Percentiles rank a stretch among this genome's conserved stretches.
phyloP scores from a whole-genome alignment of 2,329 filamentous ascomycete genomes.

The Anisogramma anomala region DNA sequence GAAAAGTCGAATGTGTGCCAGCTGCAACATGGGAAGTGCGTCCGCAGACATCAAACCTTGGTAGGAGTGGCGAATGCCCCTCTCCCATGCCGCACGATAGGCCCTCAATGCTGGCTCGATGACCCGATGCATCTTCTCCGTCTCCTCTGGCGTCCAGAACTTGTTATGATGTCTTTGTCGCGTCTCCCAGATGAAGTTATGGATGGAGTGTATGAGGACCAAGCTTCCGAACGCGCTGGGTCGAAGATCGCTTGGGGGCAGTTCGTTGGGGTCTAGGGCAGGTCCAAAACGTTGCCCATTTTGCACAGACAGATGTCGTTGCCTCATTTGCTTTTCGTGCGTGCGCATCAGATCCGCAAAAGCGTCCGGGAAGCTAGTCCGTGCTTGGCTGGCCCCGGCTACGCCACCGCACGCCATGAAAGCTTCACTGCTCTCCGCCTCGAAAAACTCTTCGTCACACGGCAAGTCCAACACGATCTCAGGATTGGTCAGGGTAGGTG shows the following conservation, averaged over 20 bases:
- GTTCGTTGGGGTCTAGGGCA: conserved; percentile 33
- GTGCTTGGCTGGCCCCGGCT: conserved; percentile 55
- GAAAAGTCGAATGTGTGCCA: conserved; percentile 85
- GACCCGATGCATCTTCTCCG: conserved; percentile 89
- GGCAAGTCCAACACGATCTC: conserved; percentile 83
- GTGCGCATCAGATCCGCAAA: conserved; percentile 70
- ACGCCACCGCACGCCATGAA: conserved; percentile 71
- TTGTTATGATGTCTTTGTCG: conserved; percentile 79
- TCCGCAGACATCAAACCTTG: conserved; percentile 76
- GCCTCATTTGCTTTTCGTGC: conserved; percentile 49
- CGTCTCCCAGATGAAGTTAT: conserved; percentile 98
- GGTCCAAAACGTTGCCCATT: conserved; percentile 34
- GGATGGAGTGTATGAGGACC: conserved; percentile 82
- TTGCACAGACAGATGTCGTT: conserved; percentile 36
- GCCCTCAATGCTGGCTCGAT: conserved; percentile 89
- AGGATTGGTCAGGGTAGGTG: conserved; percentile 83
- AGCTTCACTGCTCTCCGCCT: conserved; percentile 67
- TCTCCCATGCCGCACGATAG: conserved; percentile 88
- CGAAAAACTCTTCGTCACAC: conserved; percentile 85
- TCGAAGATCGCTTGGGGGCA: conserved; percentile 51
- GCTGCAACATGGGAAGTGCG: conserved; percentile 78
- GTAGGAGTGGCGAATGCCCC: conserved; percentile 71
- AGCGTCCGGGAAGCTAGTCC: conserved; percentile 69
- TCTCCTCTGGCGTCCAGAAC: conserved; percentile 83
- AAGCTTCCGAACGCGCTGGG: conserved; percentile 89